Evolutionary conservation across 345 rosid genomes (phyloP).

Genomic region (Lepidium aucheri): DNA sequence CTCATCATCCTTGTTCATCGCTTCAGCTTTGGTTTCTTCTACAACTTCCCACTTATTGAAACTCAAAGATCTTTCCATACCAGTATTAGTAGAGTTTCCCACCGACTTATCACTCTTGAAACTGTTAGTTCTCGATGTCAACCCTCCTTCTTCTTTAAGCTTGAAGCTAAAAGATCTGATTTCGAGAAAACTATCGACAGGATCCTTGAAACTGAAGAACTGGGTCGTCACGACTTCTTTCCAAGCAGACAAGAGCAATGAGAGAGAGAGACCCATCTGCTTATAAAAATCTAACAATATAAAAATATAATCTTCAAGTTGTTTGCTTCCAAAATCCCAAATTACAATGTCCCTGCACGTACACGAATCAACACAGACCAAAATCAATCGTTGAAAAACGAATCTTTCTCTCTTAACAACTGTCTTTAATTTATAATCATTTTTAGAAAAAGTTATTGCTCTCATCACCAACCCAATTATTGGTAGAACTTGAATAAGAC

Average conservation of each 20-base stretch:
- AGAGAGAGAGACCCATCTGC: slow-evolving; percentile 46
- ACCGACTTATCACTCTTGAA: slow-evolving; percentile 25
- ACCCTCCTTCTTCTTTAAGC: slow-evolving; percentile 14
- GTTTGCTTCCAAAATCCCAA: background rate
- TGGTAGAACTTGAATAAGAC: background rate
- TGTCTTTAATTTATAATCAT: slow-evolving; percentile 12
- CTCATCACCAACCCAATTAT: slow-evolving; percentile 15
- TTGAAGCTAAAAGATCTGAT: slow-evolving; percentile 28
- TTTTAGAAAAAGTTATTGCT: slow-evolving; percentile 7
- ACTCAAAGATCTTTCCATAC: slow-evolving; percentile 31
- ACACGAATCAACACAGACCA: slow-evolving; percentile 7
- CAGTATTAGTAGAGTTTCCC: slow-evolving; percentile 11
- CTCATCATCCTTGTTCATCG: background rate
- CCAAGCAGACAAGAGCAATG: slow-evolving; percentile 38
- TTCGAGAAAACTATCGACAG: slow-evolving; percentile 20
- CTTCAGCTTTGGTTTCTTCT: background rate
- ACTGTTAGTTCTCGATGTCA: slow-evolving; percentile 28
- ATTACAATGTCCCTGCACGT: slow-evolving; percentile 12
- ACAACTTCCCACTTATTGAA: slow-evolving; percentile 37
- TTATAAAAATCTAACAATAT: background rate
- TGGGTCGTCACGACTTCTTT: slow-evolving; percentile 28
- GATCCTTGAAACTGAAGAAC: slow-evolving; percentile 21
- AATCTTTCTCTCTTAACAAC: slow-evolving; percentile 16
- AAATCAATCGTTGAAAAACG: slow-evolving; percentile 8
- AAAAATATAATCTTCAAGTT: background rate